Evolutionary conservation across 148 eudicot genomes (phyloP).

Genomic region (Salicornia ramosissima): DNA sequence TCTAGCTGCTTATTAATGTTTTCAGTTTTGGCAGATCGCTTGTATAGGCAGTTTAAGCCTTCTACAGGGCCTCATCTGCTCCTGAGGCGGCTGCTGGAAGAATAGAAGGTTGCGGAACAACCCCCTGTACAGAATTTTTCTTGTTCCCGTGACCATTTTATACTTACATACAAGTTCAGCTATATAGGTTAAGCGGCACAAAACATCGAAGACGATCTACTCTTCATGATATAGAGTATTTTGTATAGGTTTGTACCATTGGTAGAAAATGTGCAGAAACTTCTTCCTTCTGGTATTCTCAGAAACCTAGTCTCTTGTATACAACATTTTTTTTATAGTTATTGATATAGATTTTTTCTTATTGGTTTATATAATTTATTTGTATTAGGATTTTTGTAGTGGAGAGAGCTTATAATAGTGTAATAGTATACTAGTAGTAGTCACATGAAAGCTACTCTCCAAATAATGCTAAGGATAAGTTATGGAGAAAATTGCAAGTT

Average conservation of each 20-base stretch:
- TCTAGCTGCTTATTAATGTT: not conserved
- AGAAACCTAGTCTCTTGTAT: constrained; percentile 3
- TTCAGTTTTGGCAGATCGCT: not conserved
- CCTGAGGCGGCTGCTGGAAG: not conserved
- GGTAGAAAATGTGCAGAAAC: constrained; percentile 18
- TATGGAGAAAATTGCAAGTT: too few relatives aligned
- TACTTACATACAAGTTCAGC: not conserved
- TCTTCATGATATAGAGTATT: not conserved
- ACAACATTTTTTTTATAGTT: not conserved
- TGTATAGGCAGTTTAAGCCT: not conserved
- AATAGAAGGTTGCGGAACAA: constrained; percentile 7
- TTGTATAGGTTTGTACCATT: constrained; percentile 8
- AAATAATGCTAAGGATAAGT: too few relatives aligned
- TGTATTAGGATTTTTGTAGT: not conserved
- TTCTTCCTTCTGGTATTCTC: constrained; percentile 8
- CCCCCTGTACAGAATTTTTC: constrained; percentile 8
- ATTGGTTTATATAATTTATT: not conserved
- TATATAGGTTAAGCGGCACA: constrained; percentile 1
- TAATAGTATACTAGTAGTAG: too few relatives aligned
- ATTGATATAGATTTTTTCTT: not conserved
- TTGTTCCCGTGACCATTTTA: constrained; percentile 1
- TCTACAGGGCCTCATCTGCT: constrained; percentile 10
- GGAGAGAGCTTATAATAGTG: not conserved
- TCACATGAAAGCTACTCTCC: too few relatives aligned
- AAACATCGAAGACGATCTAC: not conserved